These are phyloP conservation scores for Scedosporium aurantiacum DNA, from an alignment of 2,329 filamentous ascomycete genomes.

Conservation along the genomic window DNA sequence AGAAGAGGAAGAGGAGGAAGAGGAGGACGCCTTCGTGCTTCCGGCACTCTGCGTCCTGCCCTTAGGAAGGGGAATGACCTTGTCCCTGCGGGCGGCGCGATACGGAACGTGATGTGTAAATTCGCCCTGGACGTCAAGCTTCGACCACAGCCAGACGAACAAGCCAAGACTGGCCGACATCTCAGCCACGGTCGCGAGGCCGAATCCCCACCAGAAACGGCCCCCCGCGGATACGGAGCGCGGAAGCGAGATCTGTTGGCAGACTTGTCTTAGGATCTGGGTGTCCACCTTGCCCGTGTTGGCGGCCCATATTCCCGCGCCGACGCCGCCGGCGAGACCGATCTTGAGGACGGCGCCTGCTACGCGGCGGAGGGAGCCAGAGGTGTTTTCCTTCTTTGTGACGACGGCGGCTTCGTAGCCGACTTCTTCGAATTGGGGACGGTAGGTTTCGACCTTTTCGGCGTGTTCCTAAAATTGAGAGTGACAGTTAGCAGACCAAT, in stretches of 20 bases:
- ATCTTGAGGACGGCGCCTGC: background rate
- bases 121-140: background rate
- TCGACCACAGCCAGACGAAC: constrained; percentile 1
- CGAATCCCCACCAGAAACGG: constrained; percentile 1
- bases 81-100: background rate
- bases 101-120: background rate
- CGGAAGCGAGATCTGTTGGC: background rate
- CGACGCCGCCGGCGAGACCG: background rate
- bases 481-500: background rate
- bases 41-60: background rate
- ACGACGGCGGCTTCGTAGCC: background rate
- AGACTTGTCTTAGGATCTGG: background rate
- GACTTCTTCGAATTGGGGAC: background rate
- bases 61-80: background rate
- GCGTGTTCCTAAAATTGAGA: background rate
- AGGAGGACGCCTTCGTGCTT: background rate
- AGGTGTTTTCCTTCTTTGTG: background rate
- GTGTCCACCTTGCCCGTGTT: background rate
- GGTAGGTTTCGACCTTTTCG: background rate
- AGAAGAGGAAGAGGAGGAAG: background rate
- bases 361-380: background rate
- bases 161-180: background rate
- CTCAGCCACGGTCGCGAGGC: background rate
- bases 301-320: background rate
- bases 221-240: background rate